Evolutionary conservation across 2,329 filamentous ascomycete genomes (phyloP).

Genomic region (Cladosporium cucumerinum): DNA sequence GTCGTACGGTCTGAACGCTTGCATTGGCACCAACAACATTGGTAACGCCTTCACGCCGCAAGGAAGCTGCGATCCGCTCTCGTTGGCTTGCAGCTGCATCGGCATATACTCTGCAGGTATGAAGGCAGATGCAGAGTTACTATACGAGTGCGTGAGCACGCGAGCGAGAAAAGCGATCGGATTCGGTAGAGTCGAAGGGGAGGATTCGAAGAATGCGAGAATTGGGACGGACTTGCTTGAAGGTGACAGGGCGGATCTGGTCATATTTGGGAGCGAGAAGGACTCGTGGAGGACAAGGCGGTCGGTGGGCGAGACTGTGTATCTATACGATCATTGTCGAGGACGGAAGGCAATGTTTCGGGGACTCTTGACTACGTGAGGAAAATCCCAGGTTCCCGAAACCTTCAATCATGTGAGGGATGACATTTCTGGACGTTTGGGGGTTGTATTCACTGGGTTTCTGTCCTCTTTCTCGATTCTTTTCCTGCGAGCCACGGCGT

Average conservation of each 20-base stretch:
- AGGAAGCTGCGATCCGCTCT: constrained; percentile 63
- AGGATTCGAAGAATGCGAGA: constrained; percentile 38
- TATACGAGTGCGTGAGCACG: constrained; percentile 51
- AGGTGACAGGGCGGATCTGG: constrained; percentile 42
- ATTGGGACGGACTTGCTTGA: constrained; percentile 29
- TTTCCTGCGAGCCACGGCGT: no score
- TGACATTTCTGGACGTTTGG: no score
- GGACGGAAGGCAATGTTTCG: neutral
- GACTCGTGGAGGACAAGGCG: constrained; percentile 41
- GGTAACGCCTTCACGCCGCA: constrained; percentile 73
- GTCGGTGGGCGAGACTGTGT: constrained; percentile 44
- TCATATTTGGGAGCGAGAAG: constrained; percentile 40
- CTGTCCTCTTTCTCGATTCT: no score
- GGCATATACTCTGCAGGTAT: constrained; percentile 67
- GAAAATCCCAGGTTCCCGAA: neutral
- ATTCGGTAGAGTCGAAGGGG: constrained; percentile 40
- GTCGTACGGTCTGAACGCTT: constrained; percentile 55
- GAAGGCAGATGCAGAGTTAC: constrained; percentile 53
- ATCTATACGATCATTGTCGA: constrained; percentile 39
- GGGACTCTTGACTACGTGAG: neutral
- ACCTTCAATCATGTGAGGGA: no score
- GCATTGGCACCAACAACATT: constrained; percentile 67
- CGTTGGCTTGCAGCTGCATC: constrained; percentile 60
- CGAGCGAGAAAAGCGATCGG: constrained; percentile 34
- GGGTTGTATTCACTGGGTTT: no score